Evolutionary conservation across 352 stramenopile genomes (phyloP).

Genomic region (Globisporangium nunn): DNA sequence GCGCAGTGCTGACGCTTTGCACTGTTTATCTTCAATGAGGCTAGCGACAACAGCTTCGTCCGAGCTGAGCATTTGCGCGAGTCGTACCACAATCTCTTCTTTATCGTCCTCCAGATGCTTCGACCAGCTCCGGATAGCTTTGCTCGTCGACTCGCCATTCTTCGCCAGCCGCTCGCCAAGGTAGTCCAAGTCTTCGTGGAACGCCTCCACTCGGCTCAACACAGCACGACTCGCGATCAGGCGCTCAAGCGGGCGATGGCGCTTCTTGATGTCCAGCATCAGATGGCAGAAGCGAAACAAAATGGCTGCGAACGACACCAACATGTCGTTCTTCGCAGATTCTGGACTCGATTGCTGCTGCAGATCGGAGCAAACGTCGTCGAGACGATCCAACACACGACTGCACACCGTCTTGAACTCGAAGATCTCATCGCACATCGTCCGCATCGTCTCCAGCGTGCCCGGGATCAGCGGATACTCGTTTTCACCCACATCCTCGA

Average conservation of each 20-base stretch:
- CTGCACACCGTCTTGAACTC: neutral
- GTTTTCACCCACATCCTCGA: neutral
- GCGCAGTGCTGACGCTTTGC: too few relatives aligned
- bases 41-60: neutral
- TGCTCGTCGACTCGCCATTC: neutral
- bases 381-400: neutral
- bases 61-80: neutral
- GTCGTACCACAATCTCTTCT: neutral
- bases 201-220: neutral
- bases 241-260: neutral
- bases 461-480: neutral
- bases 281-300: slow-evolving; percentile 2
- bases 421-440: neutral
- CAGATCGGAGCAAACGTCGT: neutral
- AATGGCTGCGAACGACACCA: neutral
- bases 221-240: neutral
- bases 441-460: neutral
- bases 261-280: slow-evolving; percentile 3
- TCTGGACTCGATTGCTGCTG: neutral
- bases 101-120: neutral
- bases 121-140: too few relatives aligned
- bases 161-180: neutral
- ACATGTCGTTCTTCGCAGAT: neutral
- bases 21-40: neutral
- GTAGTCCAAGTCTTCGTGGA: neutral